Evolutionary conservation across 306 rosid genomes (phyloP), one percentile per base, ranked within the genome.

Genomic region (Cucumis cinereus): DNA sequence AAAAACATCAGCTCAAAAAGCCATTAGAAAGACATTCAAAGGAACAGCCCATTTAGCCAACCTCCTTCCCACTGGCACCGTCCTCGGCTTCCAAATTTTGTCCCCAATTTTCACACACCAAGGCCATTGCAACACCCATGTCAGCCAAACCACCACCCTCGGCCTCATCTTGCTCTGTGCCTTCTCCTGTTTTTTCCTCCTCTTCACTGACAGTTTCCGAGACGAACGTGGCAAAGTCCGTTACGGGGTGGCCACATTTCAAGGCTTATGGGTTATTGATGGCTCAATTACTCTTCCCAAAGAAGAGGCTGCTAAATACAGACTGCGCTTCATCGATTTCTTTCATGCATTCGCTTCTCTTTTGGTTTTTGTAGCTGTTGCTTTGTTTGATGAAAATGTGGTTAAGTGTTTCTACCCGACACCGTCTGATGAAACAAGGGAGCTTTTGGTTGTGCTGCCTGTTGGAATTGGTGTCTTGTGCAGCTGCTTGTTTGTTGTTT

Each of bases 41-140:
- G 87, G 89, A 12, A 84, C 96, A n/a, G 82, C 93, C 7, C 85
- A 89, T 70, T 76, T 91, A 77, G 74, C 97, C 5, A 90, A 90
- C 36, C 96, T 92, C 47, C 89, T 90, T 6, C 93, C 97, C 24
- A 92, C 93, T 1, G 97, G 97, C 41, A 84, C 96, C 1, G 91
- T 88, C 16, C 86, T 92, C 10, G 66, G 82, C 40, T 90, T 88
- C 75, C 93, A 92, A 64, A 76, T 86, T 49, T 45, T 92, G 17
- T 82, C 93, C 22, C 96, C 96, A 2, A 80, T 78, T 16, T 70
- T 88, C 77, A 89, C 95, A 1, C 88, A 85, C 50, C 85, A 83
- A 67, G 97, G 97, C 5, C 77, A 86, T 24, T 88, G 97, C 66
- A 83, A 53, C 0, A 84, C 89, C 15, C 0, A 0, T 0, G 84